Base-by-base conservation (phyloP, 306 rosid genomes). In the Castanea crenata region DNA sequence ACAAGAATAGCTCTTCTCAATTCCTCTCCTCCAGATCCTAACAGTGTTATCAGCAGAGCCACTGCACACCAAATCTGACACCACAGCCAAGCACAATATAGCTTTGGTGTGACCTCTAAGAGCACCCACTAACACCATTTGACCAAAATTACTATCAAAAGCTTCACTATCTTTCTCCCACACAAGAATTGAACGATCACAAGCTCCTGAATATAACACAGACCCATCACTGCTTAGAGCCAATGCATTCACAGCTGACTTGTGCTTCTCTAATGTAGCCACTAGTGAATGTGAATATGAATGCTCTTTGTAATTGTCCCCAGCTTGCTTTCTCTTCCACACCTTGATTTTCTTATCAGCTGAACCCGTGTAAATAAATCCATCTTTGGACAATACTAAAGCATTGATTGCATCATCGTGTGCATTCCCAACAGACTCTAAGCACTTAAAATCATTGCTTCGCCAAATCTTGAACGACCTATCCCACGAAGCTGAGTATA, bases 401-500 rank as follows among this genome's bases (percentile, higher is more conserved):
- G 92, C 86, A 35, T 91, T 92, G 2, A 92, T 85, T 2, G 97
- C 97, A 49, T 92, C 97, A 0, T 90, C 93, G 63, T 92, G 97
- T 0, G 97, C 96, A 16, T 85, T 84, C 18, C 69, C 31, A 0
- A 91, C 84, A 0, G 94, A 86, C 68, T 91, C 91, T 6, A 92
- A 74, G 46, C 97, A 92, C 68, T 87, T 90, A 73, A 86, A 92
- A 73, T 91, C 96, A 0, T 87, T 77, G 19, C 81, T 80, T 29
- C 89, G 58, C 97, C 97, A 92, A 41, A 91, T 81, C 56, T 92
- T 92, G 88, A 92, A 91, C 0, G 91, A 75, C 21, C 96, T 76
- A 54, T 92, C 97, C 94, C 96, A 92, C 0, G 97, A 92, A 15
- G 89, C 93, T 0, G 96, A 91, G 89, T 89, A 92, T 31, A 92